Base-by-base conservation (phyloP, 1,139 yeast species). In the Zygoascus sp. region DNA sequence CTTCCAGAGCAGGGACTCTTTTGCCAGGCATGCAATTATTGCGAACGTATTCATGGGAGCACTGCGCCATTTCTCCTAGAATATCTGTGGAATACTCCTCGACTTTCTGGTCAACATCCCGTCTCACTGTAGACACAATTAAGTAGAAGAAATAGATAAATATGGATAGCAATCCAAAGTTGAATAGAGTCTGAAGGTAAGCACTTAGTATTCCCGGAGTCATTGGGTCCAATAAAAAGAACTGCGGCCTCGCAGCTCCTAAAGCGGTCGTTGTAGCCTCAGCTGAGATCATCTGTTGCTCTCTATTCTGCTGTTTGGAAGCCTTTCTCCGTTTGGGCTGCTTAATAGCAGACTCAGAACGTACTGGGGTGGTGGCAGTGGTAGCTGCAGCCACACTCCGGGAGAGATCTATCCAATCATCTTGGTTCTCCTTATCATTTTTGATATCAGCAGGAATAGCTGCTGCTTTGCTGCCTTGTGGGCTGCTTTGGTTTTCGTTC, bases 51-150 rank as follows among this genome's bases (percentile, higher is more conserved):
- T 87, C 83, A 44, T 81, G 72, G 4, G 83, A 72, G 64, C 98
- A 92, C 28, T 71, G 64, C 5, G 82, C 70, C 59, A 89, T 85
- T 62, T 89, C 85, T 52, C 79, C 77, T 44, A 80, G 60, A 20
- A 79, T 75, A 48, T 82, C 80, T 20, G 76, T 64, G 1, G 84
- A 73, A 62, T 83, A 77, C 40, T 77, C 71, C 55, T 81, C 88
- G 49, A 88, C 72, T 62, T 83, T 78, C 63, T 75, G 75, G 55
- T 79, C 77, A 37, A 90, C 81, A 64, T 92, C 98, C 8, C 79
- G 70, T 40, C 78, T 73, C 6, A 90, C 75, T 1, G 92, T 78
- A 13, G 73, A 67, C 15, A 83, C 70, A 54, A 85, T 74, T 1
- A 80, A 63, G 54, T 71, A 70, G 1, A 83, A 67, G 43, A 83